phyloP scores from a whole-genome alignment of 371 early-diverging fungal genomes.

The Sporodiniella umbellata region DNA sequence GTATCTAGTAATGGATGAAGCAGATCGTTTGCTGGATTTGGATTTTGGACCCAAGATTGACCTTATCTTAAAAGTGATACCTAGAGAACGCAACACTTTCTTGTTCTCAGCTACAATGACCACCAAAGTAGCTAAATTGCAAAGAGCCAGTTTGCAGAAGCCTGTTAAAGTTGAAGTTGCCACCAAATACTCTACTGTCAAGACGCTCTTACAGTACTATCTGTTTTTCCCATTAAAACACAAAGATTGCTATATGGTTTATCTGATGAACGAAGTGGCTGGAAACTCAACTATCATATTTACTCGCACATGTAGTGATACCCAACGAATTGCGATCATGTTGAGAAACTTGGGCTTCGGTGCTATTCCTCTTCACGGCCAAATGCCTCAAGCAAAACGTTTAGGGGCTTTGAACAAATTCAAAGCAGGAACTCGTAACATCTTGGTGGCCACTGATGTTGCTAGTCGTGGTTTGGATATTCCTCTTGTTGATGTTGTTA shows the following conservation, averaged over 20 bases:
- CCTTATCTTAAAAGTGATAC: slow-evolving; percentile 89
- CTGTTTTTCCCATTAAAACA: slow-evolving; percentile 93
- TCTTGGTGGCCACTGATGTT: slow-evolving; percentile 97
- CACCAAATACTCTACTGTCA: slow-evolving; percentile 90
- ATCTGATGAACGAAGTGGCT: slow-evolving; percentile 88
- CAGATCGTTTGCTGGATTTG: slow-evolving; percentile 95
- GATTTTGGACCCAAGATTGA: slow-evolving; percentile 97
- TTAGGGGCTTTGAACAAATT: slow-evolving; percentile 89
- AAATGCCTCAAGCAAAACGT: slow-evolving; percentile 90
- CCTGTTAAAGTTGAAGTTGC: slow-evolving; percentile 93
- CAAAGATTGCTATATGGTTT: slow-evolving; percentile 93
- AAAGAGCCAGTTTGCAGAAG: slow-evolving; percentile 86
- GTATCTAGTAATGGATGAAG: slow-evolving; percentile 97
- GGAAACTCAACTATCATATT: slow-evolving; percentile 92
- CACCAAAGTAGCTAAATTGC: slow-evolving; percentile 91
- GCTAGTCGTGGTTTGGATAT: slow-evolving; percentile 97
- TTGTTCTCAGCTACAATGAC: slow-evolving; percentile 98
- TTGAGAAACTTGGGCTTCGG: slow-evolving; percentile 89
- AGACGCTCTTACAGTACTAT: slow-evolving; percentile 91
- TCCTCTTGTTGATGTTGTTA: slow-evolving; percentile 90
- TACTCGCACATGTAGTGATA: slow-evolving; percentile 83
- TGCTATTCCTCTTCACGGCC: slow-evolving; percentile 93
- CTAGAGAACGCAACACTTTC: slow-evolving; percentile 89
- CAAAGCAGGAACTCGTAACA: slow-evolving; percentile 80
- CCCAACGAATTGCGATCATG: slow-evolving; percentile 82